These are phyloP conservation scores for Picea sitchensis DNA, from an alignment of 75 land plant species.

Conservation along the genomic window DNA sequence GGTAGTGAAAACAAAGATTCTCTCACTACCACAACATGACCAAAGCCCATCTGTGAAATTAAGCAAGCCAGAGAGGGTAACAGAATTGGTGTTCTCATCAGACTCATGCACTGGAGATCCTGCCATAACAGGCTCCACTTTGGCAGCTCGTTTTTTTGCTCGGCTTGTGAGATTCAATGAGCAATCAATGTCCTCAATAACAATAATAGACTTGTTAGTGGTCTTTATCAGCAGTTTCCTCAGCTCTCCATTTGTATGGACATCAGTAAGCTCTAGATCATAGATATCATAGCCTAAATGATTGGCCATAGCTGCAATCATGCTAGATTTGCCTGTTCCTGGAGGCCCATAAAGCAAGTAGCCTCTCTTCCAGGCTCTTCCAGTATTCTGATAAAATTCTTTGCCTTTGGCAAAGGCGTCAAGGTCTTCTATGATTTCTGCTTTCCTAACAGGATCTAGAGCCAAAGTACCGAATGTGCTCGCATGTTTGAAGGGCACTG, in stretches of 20 bases:
- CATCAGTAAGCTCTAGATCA: constrained; percentile 86
- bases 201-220: constrained; percentile 77
- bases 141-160: constrained; percentile 9
- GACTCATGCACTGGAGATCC: neutral
- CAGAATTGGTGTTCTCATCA: constrained; percentile 30
- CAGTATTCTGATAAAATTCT: constrained; percentile 67
- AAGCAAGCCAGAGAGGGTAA: constrained; percentile 76
- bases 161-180: constrained; percentile 44
- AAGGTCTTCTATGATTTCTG: constrained; percentile 65
- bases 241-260: constrained; percentile 75
- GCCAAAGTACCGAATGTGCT: constrained; percentile 83
- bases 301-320: constrained; percentile 97
- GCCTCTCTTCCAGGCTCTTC: constrained; percentile 89
- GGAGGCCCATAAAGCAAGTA: constrained; percentile 89
- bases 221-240: constrained; percentile 76
- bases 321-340: constrained; percentile 91
- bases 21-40: constrained; percentile 91
- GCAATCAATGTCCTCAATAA: constrained; percentile 90
- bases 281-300: constrained; percentile 73
- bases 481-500: constrained; percentile 91
- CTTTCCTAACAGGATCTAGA: constrained; percentile 65
- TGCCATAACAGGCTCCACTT: neutral
- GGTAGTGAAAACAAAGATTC: constrained; percentile 88
- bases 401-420: constrained; percentile 58
- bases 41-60: constrained; percentile 89